Conservation (phyloP, 2,329 filamentous ascomycete species). For the Venturia aucupariae region DNA sequence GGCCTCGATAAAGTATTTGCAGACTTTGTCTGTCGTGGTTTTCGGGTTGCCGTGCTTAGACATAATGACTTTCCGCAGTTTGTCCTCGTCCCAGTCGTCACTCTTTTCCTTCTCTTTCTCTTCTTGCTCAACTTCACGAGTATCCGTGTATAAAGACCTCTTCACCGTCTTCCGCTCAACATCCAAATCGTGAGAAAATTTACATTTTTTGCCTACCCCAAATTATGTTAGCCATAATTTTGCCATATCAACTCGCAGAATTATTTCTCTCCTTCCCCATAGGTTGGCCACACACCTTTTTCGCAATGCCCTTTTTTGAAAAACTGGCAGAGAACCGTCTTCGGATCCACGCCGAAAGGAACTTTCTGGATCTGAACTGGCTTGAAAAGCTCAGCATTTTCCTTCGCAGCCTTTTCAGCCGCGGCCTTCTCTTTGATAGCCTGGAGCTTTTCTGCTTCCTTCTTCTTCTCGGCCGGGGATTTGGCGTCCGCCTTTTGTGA, state of each 20-base stretch:
- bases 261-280: background rate
- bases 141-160: constrained; percentile 83
- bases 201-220: constrained; percentile 69
- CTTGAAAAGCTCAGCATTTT: constrained; percentile 75
- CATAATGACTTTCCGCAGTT: constrained; percentile 78
- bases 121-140: constrained; percentile 61
- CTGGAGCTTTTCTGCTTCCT: constrained; percentile 52
- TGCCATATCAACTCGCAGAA: background rate
- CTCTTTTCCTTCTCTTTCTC: constrained; percentile 84
- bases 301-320: constrained; percentile 97
- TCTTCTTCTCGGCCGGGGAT: constrained; percentile 80
- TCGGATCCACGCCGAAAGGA: constrained; percentile 93
- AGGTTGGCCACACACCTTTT: constrained; percentile 50
- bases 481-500: constrained; percentile 65
- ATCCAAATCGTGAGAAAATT: constrained; percentile 87
- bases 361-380: constrained; percentile 96
- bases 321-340: constrained; percentile 93
- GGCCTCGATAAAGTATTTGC: constrained; percentile 95
- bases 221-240: background rate
- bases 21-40: constrained; percentile 95
- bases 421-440: constrained; percentile 86
- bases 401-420: constrained; percentile 72
- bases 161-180: constrained; percentile 90
- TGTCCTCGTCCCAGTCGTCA: constrained; percentile 96
- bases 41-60: constrained; percentile 97